These are phyloP conservation scores for Prototheca wickerhamii DNA, from an alignment of 163 green algal genomes.

Conservation along the genomic window DNA sequence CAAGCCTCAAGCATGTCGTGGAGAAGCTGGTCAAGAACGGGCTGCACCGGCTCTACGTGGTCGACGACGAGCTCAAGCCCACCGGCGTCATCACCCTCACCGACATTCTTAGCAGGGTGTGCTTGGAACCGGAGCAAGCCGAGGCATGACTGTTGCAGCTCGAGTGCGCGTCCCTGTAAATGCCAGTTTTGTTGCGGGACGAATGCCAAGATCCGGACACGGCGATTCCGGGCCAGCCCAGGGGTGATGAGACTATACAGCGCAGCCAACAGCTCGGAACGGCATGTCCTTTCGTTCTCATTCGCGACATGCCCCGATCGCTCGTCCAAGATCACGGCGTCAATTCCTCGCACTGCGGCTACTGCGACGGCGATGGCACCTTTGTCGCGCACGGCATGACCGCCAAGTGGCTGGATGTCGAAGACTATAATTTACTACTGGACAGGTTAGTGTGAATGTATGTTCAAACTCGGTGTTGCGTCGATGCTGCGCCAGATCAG, in stretches of 20 bases:
- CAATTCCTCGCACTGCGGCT: slow-evolving; percentile 11
- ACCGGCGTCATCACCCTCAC: slow-evolving; percentile 71
- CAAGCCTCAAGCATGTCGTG: slow-evolving; percentile 11
- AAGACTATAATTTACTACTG: slow-evolving; percentile 32
- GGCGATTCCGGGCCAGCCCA: no score
- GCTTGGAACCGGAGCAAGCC: neutral
- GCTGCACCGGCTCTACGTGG: slow-evolving; percentile 70
- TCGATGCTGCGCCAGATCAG: neutral
- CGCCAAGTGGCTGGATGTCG: slow-evolving; percentile 17
- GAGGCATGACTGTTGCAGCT: no score
- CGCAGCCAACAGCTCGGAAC: neutral
- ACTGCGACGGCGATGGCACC: slow-evolving; percentile 6
- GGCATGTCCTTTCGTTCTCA: neutral
- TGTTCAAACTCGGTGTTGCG: neutral
- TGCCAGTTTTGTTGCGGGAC: neutral
- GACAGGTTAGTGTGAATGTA: slow-evolving; percentile 17
- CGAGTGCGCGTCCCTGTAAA: neutral
- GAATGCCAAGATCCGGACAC: neutral
- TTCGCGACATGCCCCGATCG: neutral
- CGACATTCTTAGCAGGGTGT: slow-evolving; percentile 52
- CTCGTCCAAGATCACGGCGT: slow-evolving; percentile 2
- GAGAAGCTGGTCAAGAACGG: slow-evolving; percentile 51
- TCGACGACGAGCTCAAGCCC: slow-evolving; percentile 42
- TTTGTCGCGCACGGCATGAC: slow-evolving; percentile 28
- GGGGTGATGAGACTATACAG: no score